phyloP scores from a whole-genome alignment of 768 basidiomycete species.

The Xerocomus spinulosus region DNA sequence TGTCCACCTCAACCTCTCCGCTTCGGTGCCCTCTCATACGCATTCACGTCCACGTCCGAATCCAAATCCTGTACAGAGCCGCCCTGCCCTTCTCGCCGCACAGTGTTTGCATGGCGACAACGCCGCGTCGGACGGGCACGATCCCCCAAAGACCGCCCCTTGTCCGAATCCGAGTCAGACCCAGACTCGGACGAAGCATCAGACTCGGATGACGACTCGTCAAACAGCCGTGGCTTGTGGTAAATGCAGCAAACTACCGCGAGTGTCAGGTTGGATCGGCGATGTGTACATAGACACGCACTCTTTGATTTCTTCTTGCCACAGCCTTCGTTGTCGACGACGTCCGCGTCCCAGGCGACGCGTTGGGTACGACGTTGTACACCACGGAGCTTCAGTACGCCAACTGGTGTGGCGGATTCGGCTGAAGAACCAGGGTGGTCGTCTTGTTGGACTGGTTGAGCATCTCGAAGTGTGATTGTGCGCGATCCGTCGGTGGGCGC shows the following conservation, averaged over 20 bases:
- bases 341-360: conserved; percentile 82
- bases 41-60: conserved; percentile 37
- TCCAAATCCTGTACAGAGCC: conserved; percentile 16
- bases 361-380: conserved; percentile 43
- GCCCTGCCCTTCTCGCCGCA: conserved; percentile 6
- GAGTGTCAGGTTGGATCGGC: background rate
- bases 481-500: conserved; percentile 50
- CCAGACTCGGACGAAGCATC: too few relatives aligned
- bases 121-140: conserved; percentile 12
- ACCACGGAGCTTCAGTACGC: conserved; percentile 59
- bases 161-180: conserved; percentile 30
- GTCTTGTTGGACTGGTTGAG: conserved; percentile 31
- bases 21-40: conserved; percentile 44
- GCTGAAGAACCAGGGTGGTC: conserved; percentile 19
- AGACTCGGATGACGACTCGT: conserved; percentile 73
- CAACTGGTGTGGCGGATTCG: conserved; percentile 30
- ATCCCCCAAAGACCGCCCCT: background rate
- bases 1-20: conserved; percentile 12
- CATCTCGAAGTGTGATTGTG: conserved; percentile 44
- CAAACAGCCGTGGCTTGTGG: conserved; percentile 73
- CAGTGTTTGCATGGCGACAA: background rate
- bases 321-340: conserved; percentile 86
- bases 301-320: conserved; percentile 94
- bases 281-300: conserved; percentile 40
- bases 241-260: conserved; percentile 92